Evolutionary conservation across 2,329 filamentous ascomycete genomes (phyloP), one percentile per base, ranked within the genome.

Genomic region (Colletotrichum camelliae): DNA sequence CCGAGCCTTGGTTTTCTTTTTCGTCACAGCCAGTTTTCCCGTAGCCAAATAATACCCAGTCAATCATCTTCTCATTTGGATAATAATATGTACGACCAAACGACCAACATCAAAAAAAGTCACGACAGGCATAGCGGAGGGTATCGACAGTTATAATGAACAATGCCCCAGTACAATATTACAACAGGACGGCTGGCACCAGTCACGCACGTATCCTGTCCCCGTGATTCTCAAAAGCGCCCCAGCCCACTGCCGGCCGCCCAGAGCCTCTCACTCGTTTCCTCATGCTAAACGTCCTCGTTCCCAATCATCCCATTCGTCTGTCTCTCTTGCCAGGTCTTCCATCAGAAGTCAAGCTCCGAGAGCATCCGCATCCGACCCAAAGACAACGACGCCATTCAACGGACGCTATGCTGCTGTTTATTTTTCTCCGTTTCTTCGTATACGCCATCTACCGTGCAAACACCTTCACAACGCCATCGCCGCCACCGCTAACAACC

Each of bases 391-490:
- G 57, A 72, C 62, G 39, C 69, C 60, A 66, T 72, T 75, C 62
- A 33, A 60, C 70, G 48, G 64, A 75, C 70, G 73, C 70, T 75
- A 75, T 75, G 72, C 35, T 67, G 48, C 35, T 74, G 55, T 71
- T 31, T 74, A 67, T 72, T 57, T 16, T 67, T 24, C 72, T 70
- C 58, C 43, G 39, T 29, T 64, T 4, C 18, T 37, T 43, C 52
- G 65, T 66, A 74, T 15, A 21, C 16, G 70, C 31, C 37, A 33
- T 77, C 78, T 83, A 92, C 74, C 91, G 88, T 72, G 91, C 89
- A 87, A 93, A 98, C 73, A 98, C 96, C 88, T 98, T 98, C 77
- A 98, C 96, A 43, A 98, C 94, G 8, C 97, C 97, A 83, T 99
- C 97, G 15, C 97, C 97, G 55, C 97, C 97, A 48, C 94, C 96